Evolutionary conservation across 441 rosid species (phyloP), one percentile per base, ranked within the genome.

Genomic region (Pelargonium myrrhifolium): DNA sequence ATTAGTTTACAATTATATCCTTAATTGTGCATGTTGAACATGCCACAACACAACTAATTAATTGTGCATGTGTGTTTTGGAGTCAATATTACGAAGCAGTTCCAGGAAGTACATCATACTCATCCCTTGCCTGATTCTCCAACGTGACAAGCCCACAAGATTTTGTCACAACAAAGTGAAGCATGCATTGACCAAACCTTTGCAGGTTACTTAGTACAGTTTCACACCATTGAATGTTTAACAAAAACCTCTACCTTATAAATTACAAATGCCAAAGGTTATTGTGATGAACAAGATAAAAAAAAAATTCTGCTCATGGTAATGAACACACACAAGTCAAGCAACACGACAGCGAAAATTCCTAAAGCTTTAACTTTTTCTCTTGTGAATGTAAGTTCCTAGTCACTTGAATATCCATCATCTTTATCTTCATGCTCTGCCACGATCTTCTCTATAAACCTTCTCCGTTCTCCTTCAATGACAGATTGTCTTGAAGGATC

Each of bases 381-480:
- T 55, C 60, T 15, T 17, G 40, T 37, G 40, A 53, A 10, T 55
- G 18, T 18, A 66, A 70, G 74, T 58, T 53, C 70, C 86, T 89
- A 92, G 80, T 95, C 97, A 75, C 98, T 92, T 31, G 85, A 85
- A 69, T 85, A 82, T 74, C 91, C 98, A 78, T 76, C 90, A 3
- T 91, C 92, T 35, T 82, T 79, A 72, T 87, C 84, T 77, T 95
- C 99, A 35, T 92, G 98, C 71, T 92, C 83, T 61, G 77, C 80
- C 75, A 95, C 98, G 56, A 92, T 92, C 77, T 86, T 90, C 80
- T 92, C 98, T 14, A 95, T 77, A 74, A 95, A 82, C 78, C 80
- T 84, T 84, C 83, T 87, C 66, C 86, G 82, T 71, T 86, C 97
- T 68, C 97, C 99, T 68, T 90, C 92, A 51, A 95, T 78, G 64